Conservation (phyloP, 495 filamentous ascomycete genomes). For the Aspergillus coremiiformis region DNA sequence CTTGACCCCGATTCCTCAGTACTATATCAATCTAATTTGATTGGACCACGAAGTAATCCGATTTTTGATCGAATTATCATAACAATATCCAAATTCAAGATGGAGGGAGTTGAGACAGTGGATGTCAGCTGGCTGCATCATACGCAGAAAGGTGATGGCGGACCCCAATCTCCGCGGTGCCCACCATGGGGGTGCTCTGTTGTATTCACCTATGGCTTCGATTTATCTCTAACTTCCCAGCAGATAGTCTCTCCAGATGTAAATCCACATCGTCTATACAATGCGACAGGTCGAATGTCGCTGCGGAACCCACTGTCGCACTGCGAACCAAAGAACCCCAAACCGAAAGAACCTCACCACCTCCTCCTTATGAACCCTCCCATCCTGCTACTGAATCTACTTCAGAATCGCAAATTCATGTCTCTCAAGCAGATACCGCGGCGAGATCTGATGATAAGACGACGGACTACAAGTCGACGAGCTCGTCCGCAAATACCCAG, state of each 20-base stretch:
- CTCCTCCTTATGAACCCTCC: slow-evolving; percentile 14
- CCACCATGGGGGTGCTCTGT: neutral
- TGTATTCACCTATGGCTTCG: neutral
- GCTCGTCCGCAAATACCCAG: slow-evolving; percentile 18
- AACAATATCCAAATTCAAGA: slow-evolving; percentile 15
- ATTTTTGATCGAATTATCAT: neutral
- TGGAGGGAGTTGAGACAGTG: slow-evolving; percentile 59
- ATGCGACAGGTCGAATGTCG: slow-evolving; percentile 22
- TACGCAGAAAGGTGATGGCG: slow-evolving; percentile 50
- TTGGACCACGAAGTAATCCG: neutral
- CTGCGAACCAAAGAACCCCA: slow-evolving; percentile 13
- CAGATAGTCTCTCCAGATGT: slow-evolving; percentile 34
- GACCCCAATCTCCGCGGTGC: neutral
- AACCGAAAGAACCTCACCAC: slow-evolving; percentile 18
- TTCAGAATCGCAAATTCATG: slow-evolving; percentile 10
- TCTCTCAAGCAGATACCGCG: slow-evolving; percentile 18
- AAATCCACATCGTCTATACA: slow-evolving; percentile 31
- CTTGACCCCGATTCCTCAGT: neutral
- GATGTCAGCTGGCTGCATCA: slow-evolving; percentile 67
- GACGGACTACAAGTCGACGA: slow-evolving; percentile 18
- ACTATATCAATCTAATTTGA: neutral
- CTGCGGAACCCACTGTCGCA: slow-evolving; percentile 15
- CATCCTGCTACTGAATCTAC: slow-evolving; percentile 10
- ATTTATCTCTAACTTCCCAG: slow-evolving; percentile 1
- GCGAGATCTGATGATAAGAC: slow-evolving; percentile 13